Evolutionary conservation across 768 basidiomycete species (phyloP).

Genomic region (Brasilioporus rufonigricans): DNA sequence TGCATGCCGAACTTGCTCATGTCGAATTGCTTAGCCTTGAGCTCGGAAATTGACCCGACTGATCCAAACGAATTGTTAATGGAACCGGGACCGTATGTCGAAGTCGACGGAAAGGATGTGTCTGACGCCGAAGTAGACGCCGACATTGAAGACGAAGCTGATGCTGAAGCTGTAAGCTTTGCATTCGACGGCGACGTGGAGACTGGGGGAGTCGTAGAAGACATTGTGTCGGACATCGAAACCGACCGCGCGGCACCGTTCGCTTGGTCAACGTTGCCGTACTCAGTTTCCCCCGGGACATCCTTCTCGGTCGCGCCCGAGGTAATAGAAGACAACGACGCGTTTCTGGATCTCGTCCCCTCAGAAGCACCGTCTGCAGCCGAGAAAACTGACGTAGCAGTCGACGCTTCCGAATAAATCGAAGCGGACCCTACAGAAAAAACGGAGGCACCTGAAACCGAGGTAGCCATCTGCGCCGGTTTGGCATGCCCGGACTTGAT

Average conservation of each 20-base stretch:
- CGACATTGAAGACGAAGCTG: constrained; percentile 16
- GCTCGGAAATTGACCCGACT: constrained; percentile 22
- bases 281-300: constrained; percentile 3
- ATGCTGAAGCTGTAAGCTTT: constrained; percentile 11
- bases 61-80: constrained; percentile 14
- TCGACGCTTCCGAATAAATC: constrained; percentile 28
- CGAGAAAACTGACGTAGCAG: constrained; percentile 23
- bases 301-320: constrained; percentile 22
- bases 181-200: constrained; percentile 2
- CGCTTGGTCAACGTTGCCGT: constrained; percentile 9
- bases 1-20: constrained; percentile 7
- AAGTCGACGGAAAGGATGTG: constrained; percentile 14
- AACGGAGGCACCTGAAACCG: constrained; percentile 27
- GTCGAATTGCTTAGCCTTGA: constrained; percentile 20
- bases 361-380: constrained; percentile 3
- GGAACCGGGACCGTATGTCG: constrained; percentile 14
- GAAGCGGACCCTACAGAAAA: constrained; percentile 28
- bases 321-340: constrained; percentile 12
- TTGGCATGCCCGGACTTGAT: constrained; percentile 19
- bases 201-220: background rate
- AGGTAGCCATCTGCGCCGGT: constrained; percentile 17
- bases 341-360: constrained; percentile 7
- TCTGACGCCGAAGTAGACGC: constrained; percentile 10
- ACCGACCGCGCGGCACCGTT: background rate
- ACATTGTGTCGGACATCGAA: constrained; percentile 4